These are phyloP conservation scores for Agaricus sinodeliciosus DNA, from an alignment of 768 basidiomycete genomes.

Conservation along the genomic window DNA sequence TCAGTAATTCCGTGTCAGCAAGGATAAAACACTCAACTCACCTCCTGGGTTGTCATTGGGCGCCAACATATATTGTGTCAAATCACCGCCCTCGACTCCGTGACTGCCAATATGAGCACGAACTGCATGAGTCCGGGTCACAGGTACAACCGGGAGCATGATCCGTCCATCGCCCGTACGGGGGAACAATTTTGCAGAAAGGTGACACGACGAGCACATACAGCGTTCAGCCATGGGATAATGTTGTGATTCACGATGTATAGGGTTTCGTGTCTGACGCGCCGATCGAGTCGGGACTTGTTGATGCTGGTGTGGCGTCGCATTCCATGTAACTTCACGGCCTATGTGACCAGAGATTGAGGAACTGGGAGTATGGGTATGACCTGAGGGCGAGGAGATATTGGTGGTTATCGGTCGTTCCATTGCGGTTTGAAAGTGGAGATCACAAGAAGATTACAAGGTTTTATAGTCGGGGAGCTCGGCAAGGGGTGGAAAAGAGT, in stretches of 20 bases:
- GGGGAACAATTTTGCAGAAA: constrained; percentile 9
- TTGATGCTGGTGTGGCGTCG: neutral
- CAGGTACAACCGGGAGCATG: constrained; percentile 1
- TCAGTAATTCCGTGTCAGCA: neutral
- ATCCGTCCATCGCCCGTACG: constrained; percentile 6
- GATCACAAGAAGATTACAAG: neutral
- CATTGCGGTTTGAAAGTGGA: no score
- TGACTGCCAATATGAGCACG: neutral
- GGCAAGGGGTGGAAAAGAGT: neutral
- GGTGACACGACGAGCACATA: constrained; percentile 7
- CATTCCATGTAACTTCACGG: neutral
- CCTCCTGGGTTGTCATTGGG: neutral
- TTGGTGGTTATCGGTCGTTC: neutral
- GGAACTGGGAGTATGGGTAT: neutral
- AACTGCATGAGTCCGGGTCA: neutral
- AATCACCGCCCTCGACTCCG: neutral
- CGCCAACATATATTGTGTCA: neutral
- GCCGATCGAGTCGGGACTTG: neutral
- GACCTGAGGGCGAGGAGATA: neutral
- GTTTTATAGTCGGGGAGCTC: neutral
- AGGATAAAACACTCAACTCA: neutral
- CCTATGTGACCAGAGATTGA: neutral
- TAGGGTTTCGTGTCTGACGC: neutral
- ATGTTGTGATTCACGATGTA: constrained; percentile 4
- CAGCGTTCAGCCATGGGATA: constrained; percentile 5